A percentile compares a stretch with the other conserved stretches of the same genome.
Conservation (phyloP, 1,284 basidiomycete genomes). For the Butyriboletus regius region DNA sequence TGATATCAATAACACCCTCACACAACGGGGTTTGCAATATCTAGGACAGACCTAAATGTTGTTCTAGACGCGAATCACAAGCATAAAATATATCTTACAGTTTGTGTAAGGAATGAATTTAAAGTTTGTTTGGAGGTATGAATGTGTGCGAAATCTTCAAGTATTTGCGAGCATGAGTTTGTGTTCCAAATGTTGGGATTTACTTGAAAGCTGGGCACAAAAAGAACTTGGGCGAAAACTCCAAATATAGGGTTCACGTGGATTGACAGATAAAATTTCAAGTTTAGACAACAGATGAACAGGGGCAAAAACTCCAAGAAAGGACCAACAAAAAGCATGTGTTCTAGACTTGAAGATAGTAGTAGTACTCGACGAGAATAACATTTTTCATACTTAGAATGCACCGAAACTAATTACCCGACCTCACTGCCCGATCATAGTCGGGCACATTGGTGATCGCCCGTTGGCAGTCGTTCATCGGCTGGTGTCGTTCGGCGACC, state of each 20-base stretch:
- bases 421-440: neutral
- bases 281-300: no score
- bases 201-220: neutral
- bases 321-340: no score
- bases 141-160: no score
- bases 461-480: no score
- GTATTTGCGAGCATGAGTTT: slow-evolving; percentile 6
- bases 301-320: no score
- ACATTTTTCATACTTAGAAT: neutral
- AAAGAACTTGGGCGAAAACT: neutral
- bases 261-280: no score
- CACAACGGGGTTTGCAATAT: neutral
- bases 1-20: no score
- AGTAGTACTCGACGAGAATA: neutral
- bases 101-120: no score
- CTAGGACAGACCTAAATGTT: neutral
- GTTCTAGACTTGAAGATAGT: neutral
- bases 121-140: no score
- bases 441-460: no score
- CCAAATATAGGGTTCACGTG: neutral
- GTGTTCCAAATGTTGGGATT: slow-evolving; percentile 12
- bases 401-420: neutral
- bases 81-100: neutral
- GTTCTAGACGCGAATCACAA: neutral
- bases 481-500: no score